Base-by-base conservation (phyloP, 768 basidiomycete genomes). In the Strobilomyces dryophilus region DNA sequence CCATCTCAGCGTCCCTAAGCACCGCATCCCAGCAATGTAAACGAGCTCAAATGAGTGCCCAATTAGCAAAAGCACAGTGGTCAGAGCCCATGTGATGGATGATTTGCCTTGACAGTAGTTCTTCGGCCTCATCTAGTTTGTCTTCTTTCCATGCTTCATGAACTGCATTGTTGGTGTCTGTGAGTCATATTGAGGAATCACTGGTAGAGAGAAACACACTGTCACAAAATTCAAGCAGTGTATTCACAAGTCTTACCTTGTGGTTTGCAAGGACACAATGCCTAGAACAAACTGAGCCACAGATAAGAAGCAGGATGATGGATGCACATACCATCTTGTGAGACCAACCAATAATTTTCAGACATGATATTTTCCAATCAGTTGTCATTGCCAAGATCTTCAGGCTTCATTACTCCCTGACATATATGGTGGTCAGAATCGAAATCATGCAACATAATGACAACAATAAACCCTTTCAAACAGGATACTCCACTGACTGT, bases 341-440 rank as follows among this genome's bases (percentile, higher is more conserved):
- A 48, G 39, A 59, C 12, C 29, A 46, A 9, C n/a, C 36, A 37
- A 51, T 59, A 45, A n/a, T 59, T 54, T 24, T 58, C 45, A 5
- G 52, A 50, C 10, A 59, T 12, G 3, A 40, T 18, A 1, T 17
- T 48, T 37, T 59, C 49, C 10, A 59, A 10, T 12, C 6, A 39
- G 9, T 14, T 20, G 1, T 59, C 49, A n/a, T 51, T 18, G 4
- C 10, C 34, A 26, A 59, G 27, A 10, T 51, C 57, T 18, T 45
- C 31, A 6, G 18, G 31, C 18, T 34, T 45, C 29, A 45, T 32
- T 34, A 32, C 3, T 20, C 45, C 45, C 45, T 45, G 29, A 18
- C 15, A 42, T 31, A 12, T 29, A 15, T 2, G 10, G 15, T 6
- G 29, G 11, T 31, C 15, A 29, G 17, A 27, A 26, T 12, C 31